Conservation (phyloP, 148 eudicot species). For the Arbutus unedo region DNA sequence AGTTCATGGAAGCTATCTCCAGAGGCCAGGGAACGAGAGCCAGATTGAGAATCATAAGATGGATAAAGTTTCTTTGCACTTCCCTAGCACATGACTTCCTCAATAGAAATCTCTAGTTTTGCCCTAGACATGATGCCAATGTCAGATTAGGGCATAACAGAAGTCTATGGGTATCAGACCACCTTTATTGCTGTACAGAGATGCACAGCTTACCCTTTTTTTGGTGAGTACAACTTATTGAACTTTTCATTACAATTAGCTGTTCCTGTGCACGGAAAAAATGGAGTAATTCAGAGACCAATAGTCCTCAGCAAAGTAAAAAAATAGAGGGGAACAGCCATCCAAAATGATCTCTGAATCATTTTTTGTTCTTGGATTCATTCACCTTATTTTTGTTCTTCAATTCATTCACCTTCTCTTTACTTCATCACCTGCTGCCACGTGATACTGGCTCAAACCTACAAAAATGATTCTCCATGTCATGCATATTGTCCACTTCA, state of each 20-base stretch:
- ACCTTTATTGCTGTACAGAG: neutral
- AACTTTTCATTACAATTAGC: neutral
- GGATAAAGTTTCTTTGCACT: neutral
- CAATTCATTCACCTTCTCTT: neutral
- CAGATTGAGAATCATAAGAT: neutral
- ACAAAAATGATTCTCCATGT: neutral
- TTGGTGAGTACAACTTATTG: too few species aligned
- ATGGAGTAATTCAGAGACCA: neutral
- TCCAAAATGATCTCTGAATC: neutral
- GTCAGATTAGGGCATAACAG: neutral
- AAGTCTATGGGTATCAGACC: neutral
- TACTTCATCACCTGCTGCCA: conserved; percentile 16
- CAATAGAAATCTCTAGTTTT: neutral
- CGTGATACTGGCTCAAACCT: neutral
- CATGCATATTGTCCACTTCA: neutral
- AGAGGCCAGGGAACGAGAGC: neutral
- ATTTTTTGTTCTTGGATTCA: neutral
- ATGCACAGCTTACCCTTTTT: neutral
- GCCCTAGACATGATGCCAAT: neutral
- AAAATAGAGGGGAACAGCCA: neutral
- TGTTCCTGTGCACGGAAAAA: neutral
- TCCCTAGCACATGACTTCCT: neutral
- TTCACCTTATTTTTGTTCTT: conserved; percentile 9
- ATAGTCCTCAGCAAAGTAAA: neutral
- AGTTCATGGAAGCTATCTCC: neutral